A percentile compares a stretch with the other conserved stretches of the same genome.
These are phyloP conservation scores for Quercus lobata DNA, from an alignment of 331 rosid species.

Conservation along the genomic window DNA sequence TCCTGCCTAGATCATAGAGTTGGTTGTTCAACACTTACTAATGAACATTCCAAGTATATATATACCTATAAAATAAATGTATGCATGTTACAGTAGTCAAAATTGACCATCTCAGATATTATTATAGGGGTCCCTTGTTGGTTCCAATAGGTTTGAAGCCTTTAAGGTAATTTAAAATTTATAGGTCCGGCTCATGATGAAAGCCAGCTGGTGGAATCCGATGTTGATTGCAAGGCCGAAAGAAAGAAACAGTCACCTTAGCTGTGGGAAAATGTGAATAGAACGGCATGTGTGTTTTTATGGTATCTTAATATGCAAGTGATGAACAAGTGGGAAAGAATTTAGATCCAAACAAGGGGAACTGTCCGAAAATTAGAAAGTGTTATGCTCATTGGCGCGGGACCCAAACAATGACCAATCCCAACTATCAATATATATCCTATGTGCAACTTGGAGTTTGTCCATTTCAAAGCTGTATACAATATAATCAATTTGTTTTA, in stretches of 20 bases:
- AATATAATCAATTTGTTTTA: neutral
- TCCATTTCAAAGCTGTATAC: constrained; percentile 18
- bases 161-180: neutral
- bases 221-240: neutral
- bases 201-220: constrained; percentile 19
- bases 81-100: neutral
- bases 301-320: neutral
- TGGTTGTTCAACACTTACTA: neutral
- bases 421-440: neutral
- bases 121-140: neutral
- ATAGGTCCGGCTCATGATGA: neutral
- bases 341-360: neutral
- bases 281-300: neutral
- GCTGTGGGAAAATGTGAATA: neutral
- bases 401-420: neutral
- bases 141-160: neutral
- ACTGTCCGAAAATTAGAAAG: neutral
- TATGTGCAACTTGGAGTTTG: constrained; percentile 5
- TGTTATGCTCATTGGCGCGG: neutral
- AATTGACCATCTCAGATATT: neutral
- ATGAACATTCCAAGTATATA: neutral
- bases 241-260: neutral
- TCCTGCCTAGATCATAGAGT: neutral
- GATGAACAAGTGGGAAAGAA: neutral
- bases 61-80: neutral